phyloP scores from a whole-genome alignment of 208 protist species.

The Spironucleus salmonicida region DNA sequence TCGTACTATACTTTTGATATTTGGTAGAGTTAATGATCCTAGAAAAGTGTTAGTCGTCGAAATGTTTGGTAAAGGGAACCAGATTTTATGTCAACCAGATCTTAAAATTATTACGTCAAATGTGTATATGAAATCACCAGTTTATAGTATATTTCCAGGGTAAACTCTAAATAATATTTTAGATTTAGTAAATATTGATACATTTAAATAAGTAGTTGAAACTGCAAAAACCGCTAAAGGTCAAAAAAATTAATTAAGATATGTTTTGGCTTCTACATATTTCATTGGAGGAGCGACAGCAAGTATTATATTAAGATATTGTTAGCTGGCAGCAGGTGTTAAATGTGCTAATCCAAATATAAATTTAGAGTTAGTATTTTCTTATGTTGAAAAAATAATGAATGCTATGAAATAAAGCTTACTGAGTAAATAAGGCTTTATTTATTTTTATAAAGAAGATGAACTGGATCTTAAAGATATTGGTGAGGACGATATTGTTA shows the following conservation, averaged over 20 bases:
- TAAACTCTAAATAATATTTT: background rate
- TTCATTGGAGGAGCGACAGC: background rate
- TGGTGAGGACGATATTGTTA: background rate
- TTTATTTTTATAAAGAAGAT: slow-evolving; percentile 16
- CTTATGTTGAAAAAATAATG: background rate
- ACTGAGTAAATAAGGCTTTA: background rate
- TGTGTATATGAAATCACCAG: background rate
- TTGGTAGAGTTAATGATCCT: background rate
- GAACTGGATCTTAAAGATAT: background rate
- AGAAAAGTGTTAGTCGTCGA: slow-evolving; percentile 2
- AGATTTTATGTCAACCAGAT: background rate
- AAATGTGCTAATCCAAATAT: background rate
- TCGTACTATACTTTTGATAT: background rate
- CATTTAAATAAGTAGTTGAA: slow-evolving; percentile 3
- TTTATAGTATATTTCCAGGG: background rate
- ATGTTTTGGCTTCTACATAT: background rate
- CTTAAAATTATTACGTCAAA: background rate
- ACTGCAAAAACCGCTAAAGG: background rate
- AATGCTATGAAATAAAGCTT: background rate
- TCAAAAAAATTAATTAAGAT: background rate
- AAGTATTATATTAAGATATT: background rate
- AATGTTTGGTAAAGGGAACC: background rate
- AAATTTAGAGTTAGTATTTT: background rate
- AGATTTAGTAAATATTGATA: background rate
- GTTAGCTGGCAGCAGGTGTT: background rate